Base-by-base conservation (phyloP, 1,139 yeast species). In the Arxiozyma slooffiae region DNA sequence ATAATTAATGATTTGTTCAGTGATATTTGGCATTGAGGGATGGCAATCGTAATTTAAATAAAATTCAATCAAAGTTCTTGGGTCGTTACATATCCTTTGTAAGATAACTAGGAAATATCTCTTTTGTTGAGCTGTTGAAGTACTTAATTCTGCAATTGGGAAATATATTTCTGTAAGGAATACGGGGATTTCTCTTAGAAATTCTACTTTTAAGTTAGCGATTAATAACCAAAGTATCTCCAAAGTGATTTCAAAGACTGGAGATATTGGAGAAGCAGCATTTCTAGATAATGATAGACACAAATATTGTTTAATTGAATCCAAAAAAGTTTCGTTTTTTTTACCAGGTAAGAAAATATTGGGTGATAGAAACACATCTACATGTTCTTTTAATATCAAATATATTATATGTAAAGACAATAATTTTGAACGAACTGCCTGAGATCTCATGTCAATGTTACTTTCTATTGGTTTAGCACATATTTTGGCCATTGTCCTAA, bases 31-130 rank as follows among this genome's bases (percentile, higher is more conserved):
- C 76, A 84, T 79, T 7, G 79, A 73, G 18, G 84, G 77, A 65
- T 89, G 96, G 71, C 99, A 94, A 67, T 94, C 99, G 67, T 92
- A 94, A 67, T 94, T 94, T 61, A 94, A 76, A 64, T 90, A 94
- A 55, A 92, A 80, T 68, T 94, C 99, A 53, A 94, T 88, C 53
- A 94, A 73, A 38, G 95, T 85, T 56, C 96, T 76, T 38, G 97
- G 95, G 67, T 92, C 96, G 56, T 81, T 81, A 64, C 96, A 85
- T 44, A 92, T 69, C 57, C 95, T 76, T 60, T 86, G 85, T 36
- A 94, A 76, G 21, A 92, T 77, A 14, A 85, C 80, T 56, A 94
- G 73, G 56, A 92, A 78, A 60, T 88, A 90, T 61, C 95, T 78
- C 67, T 92, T 90, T 68, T 92, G 98, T 64, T 92, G 97, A 9